These are phyloP conservation scores for Abortiporus biennis DNA, from an alignment of 1,284 basidiomycete species.

Conservation along the genomic window DNA sequence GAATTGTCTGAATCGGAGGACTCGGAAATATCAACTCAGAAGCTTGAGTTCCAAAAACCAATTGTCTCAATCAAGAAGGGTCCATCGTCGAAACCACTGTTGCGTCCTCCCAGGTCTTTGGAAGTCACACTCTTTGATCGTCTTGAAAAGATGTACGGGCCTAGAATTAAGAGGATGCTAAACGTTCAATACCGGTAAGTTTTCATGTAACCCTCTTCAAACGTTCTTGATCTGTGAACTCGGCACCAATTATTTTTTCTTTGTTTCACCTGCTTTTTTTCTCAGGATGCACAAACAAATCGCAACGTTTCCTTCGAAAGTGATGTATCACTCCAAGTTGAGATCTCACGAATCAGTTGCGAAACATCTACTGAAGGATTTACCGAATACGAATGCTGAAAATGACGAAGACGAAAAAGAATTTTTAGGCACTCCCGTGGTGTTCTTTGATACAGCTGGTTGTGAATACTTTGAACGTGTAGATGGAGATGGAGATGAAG, in stretches of 20 bases:
- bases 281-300: constrained; percentile 84
- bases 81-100: constrained; percentile 6
- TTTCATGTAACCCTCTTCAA: background rate
- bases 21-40: background rate
- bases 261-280: background rate
- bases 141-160: constrained; percentile 82
- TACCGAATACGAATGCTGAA: constrained; percentile 46
- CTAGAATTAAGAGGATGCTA: constrained; percentile 81
- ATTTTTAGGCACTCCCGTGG: constrained; percentile 68
- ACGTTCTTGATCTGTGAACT: background rate
- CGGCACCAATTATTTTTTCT: background rate
- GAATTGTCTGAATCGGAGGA: constrained; percentile 1
- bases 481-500: constrained; percentile 69
- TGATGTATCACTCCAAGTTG: constrained; percentile 75
- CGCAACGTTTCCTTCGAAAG: constrained; percentile 81
- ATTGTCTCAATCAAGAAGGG: background rate
- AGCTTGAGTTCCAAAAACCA: background rate
- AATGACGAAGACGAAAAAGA: constrained; percentile 65
- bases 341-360: constrained; percentile 70
- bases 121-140: constrained; percentile 92
- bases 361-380: constrained; percentile 64
- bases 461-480: constrained; percentile 85
- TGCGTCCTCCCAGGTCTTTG: constrained; percentile 69
- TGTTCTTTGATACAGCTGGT: constrained; percentile 93
- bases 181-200: constrained; percentile 79